Evolutionary conservation across 2,329 filamentous ascomycete species (phyloP).

Genomic region (Pestalotiopsis sp.): DNA sequence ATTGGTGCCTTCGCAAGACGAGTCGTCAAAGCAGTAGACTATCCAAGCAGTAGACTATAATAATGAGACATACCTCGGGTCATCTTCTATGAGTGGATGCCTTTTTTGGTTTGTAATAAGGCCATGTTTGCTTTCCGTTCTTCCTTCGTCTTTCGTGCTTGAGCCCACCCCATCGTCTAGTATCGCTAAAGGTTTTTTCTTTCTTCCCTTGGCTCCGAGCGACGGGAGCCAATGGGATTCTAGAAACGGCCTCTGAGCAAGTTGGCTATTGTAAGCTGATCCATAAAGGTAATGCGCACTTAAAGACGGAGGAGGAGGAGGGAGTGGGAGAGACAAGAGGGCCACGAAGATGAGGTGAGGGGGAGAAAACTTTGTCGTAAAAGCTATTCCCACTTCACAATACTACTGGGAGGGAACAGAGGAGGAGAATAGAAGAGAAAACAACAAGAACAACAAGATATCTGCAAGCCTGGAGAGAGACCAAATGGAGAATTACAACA

Average conservation of each 20-base stretch:
- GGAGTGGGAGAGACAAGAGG: not conserved
- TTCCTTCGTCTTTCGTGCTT: not conserved
- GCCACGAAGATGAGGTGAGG: too few relatives aligned
- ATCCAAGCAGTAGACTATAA: too few relatives aligned
- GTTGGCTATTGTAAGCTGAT: not conserved
- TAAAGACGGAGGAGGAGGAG: not conserved
- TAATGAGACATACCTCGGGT: not conserved
- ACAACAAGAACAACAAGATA: too few relatives aligned
- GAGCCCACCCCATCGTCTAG: not conserved
- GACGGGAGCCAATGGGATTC: not conserved
- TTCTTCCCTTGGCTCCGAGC: not conserved
- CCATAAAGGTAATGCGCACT: not conserved
- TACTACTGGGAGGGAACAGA: too few relatives aligned
- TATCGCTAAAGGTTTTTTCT: not conserved
- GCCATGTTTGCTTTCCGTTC: not conserved
- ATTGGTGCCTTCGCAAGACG: too few relatives aligned
- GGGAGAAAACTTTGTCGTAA: too few relatives aligned
- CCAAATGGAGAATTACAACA: too few relatives aligned
- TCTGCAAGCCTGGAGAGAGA: too few relatives aligned
- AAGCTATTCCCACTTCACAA: too few relatives aligned
- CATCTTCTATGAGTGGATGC: not conserved
- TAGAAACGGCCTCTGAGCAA: not conserved
- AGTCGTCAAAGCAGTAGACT: too few relatives aligned
- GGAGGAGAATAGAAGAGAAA: too few relatives aligned
- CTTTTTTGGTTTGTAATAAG: not conserved